Evolutionary conservation across 768 basidiomycete species (phyloP), one percentile per base, ranked within the genome.

Genomic region (Pleurotus cornucopiae): DNA sequence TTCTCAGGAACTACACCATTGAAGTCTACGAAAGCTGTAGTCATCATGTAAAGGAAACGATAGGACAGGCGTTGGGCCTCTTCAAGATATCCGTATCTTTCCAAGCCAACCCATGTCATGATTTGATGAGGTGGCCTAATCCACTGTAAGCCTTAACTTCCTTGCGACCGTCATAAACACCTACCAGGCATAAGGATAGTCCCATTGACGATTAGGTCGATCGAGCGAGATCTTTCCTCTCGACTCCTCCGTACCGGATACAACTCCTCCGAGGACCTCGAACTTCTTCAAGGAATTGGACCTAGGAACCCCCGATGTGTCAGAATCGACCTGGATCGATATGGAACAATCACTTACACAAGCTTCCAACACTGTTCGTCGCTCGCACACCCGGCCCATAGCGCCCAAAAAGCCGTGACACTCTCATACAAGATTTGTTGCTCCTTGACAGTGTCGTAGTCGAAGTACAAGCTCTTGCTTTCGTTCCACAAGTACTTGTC

Each of bases 31-130:
- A 93, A 91, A 2, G 92, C 91, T 0, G 88, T 90, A 7, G 94
- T 94, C 89, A 94, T 92, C 95, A 99, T 97, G 76, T 98, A 98
- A n/a, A 97, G 81, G 84, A 91, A 99, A 52, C 96, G 80, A 72
- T 99, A 99, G 1, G 96, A 88, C 48, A 98, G 74, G 46, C 97
- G 81, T 61, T 96, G 93, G 1, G 94, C 91, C 60, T 97, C 94
- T 60, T 96, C 91, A 2, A 90, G 75, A 69, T 94, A 97, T 2
- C 96, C 96, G 66, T 99, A 99, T 53, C 96, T 86, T 63, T 97
- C 94, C 20, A 98, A 78, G 41, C 94, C 96, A 52, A 98, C 94
- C 96, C 96, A 99, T 1, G 89, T 76, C 91, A 98, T 98, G 66
- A 98, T 97, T 71, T 98, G 96, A 70, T 98, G 94, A 48, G 94